Evolutionary conservation across 2,329 filamentous ascomycete genomes (phyloP).

Genomic region (Fusarium chuoi): DNA sequence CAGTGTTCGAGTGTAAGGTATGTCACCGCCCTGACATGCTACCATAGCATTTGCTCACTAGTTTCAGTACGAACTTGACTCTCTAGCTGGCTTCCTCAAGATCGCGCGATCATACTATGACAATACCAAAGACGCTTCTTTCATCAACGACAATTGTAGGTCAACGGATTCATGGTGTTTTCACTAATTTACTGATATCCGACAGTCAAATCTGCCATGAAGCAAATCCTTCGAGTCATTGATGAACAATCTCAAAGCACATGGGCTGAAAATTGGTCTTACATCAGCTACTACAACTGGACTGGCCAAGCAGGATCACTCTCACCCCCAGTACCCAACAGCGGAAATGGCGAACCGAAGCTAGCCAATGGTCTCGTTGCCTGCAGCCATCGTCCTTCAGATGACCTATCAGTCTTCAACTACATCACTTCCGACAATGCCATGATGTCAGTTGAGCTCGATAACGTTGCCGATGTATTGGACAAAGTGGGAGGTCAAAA

Average conservation of each 20-base stretch:
- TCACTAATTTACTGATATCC: rapidly evolving
- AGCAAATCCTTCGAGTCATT: conserved; percentile 6
- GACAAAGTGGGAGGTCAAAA: neutral
- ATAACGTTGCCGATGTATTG: conserved; percentile 7
- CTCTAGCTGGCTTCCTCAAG: conserved; percentile 21
- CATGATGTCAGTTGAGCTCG: conserved; percentile 24
- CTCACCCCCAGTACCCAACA: conserved; percentile 13
- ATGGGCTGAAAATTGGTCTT: conserved; percentile 20
- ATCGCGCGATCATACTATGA: conserved; percentile 17
- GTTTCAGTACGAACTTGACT: conserved; percentile 16
- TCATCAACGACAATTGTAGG: conserved; percentile 24
- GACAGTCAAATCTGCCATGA: conserved; percentile 14
- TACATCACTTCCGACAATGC: conserved; percentile 28
- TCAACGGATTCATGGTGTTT: rapidly evolving
- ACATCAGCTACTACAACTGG: conserved; percentile 31
- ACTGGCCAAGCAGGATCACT: conserved; percentile 14
- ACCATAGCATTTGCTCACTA: neutral
- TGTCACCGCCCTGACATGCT: rapidly evolving
- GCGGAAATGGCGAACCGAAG: conserved; percentile 18
- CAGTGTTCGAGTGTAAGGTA: conserved; percentile 24
- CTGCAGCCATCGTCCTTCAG: conserved; percentile 19
- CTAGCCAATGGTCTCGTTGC: conserved; percentile 17
- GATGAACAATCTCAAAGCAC: conserved; percentile 24
- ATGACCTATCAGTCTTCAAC: conserved; percentile 13
- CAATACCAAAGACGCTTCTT: conserved; percentile 9